phyloP scores from a whole-genome alignment of 1,139 yeast species.

The Pichia sp. region DNA sequence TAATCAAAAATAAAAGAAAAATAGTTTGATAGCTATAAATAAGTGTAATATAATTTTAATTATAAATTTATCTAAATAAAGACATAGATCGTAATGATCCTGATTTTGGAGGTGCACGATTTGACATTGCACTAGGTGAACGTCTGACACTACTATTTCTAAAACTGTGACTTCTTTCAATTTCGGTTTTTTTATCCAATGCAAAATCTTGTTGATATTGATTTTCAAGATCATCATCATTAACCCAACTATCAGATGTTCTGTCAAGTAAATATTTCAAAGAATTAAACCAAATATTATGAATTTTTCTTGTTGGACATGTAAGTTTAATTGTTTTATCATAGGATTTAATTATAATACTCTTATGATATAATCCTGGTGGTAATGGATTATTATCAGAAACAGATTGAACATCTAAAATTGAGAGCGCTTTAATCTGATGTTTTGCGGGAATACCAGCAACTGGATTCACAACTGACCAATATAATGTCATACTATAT shows the following conservation, averaged over 20 bases:
- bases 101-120: constrained; percentile 1
- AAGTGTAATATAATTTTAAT: not conserved
- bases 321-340: constrained; percentile 70
- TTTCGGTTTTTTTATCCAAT: constrained; percentile 24
- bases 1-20: too few species aligned
- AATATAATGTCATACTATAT: constrained; percentile 79
- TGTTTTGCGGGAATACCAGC: constrained; percentile 59
- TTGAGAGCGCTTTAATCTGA: constrained; percentile 76
- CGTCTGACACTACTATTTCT: constrained; percentile 23
- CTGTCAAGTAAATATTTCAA: constrained; percentile 69
- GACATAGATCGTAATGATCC: not conserved
- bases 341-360: constrained; percentile 70
- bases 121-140: not conserved
- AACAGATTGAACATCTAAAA: constrained; percentile 70
- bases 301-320: constrained; percentile 82
- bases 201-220: constrained; percentile 27
- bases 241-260: constrained; percentile 51
- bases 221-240: constrained; percentile 25
- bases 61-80: not conserved
- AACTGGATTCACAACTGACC: constrained; percentile 83
- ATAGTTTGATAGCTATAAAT: too few species aligned
- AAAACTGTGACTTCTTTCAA: constrained; percentile 25
- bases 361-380: constrained; percentile 81
- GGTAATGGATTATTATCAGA: constrained; percentile 86
- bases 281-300: constrained; percentile 88